phyloP scores from a whole-genome alignment of 108 stramenopile genomes.

The Epipyxis sp. region DNA sequence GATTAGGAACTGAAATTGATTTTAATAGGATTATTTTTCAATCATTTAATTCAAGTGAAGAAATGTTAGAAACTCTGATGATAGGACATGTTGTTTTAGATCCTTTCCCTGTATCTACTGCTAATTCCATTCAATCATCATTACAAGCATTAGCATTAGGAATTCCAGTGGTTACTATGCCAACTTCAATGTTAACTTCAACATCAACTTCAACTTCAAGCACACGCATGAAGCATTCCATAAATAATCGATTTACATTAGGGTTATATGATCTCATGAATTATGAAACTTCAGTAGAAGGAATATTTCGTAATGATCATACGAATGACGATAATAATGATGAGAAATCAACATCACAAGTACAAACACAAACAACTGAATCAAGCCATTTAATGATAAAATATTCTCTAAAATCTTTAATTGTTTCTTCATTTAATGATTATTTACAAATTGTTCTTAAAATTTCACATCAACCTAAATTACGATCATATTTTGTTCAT shows the following conservation, averaged over 20 bases:
- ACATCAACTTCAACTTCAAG: no score
- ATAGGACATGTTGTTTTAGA: constrained; percentile 24
- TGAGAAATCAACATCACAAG: no score
- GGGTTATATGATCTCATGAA: not conserved
- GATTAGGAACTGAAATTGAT: not conserved
- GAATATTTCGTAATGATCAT: not conserved
- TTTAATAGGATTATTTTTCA: not conserved
- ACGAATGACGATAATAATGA: not conserved
- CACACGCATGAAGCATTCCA: no score
- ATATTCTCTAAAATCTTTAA: not conserved
- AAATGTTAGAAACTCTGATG: not conserved
- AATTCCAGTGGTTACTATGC: constrained; percentile 52
- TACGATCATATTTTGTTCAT: no score
- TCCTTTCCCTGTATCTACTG: constrained; percentile 3
- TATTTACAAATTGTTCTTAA: not conserved
- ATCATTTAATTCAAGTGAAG: not conserved
- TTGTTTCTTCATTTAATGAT: not conserved
- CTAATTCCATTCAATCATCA: constrained; percentile 8
- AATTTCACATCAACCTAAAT: not conserved
- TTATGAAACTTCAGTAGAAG: not conserved
- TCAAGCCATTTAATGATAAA: not conserved
- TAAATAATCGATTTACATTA: not conserved
- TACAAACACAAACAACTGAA: no score
- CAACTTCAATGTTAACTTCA: no score
- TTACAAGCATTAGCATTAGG: constrained; percentile 47